Evolutionary conservation across 1,139 yeast species (phyloP).

Genomic region (Geotrichum carabidarum): DNA sequence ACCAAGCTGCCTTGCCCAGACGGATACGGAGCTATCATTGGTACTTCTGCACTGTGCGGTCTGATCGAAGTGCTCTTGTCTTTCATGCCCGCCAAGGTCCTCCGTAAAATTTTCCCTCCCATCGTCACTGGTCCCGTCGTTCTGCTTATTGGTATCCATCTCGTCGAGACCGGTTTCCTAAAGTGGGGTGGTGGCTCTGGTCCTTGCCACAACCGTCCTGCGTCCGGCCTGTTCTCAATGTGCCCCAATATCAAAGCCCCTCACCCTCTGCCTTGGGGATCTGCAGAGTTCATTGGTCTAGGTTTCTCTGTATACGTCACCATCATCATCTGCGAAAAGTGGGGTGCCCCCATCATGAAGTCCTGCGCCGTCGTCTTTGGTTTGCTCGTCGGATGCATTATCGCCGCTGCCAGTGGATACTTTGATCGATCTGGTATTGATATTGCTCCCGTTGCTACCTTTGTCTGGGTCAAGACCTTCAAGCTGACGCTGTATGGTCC

Average conservation of each 20-base stretch:
- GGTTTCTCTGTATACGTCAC: constrained; percentile 76
- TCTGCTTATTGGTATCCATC: constrained; percentile 65
- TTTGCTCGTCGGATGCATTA: constrained; percentile 78
- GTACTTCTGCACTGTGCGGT: constrained; percentile 72
- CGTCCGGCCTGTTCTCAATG: constrained; percentile 46
- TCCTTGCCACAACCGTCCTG: constrained; percentile 34
- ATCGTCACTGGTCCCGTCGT: constrained; percentile 92
- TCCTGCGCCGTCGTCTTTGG: constrained; percentile 88
- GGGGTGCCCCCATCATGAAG: constrained; percentile 93
- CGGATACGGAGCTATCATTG: constrained; percentile 83
- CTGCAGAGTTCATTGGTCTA: constrained; percentile 77
- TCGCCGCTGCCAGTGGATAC: constrained; percentile 86
- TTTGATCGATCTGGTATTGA: constrained; percentile 54
- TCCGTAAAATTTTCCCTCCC: constrained; percentile 77
- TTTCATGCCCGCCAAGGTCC: constrained; percentile 64
- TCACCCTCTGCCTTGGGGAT: constrained; percentile 66
- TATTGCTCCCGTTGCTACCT: constrained; percentile 76
- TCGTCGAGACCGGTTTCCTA: constrained; percentile 64
- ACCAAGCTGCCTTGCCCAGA: constrained; percentile 74
- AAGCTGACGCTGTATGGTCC: constrained; percentile 73
- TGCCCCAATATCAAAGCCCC: constrained; percentile 49
- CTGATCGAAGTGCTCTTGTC: constrained; percentile 65
- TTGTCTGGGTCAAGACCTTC: constrained; percentile 84
- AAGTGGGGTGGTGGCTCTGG: constrained; percentile 90
- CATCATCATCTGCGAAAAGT: constrained; percentile 70